Conservation (phyloP, 2,329 filamentous ascomycete species). For the Trichoderma atroviride region DNA sequence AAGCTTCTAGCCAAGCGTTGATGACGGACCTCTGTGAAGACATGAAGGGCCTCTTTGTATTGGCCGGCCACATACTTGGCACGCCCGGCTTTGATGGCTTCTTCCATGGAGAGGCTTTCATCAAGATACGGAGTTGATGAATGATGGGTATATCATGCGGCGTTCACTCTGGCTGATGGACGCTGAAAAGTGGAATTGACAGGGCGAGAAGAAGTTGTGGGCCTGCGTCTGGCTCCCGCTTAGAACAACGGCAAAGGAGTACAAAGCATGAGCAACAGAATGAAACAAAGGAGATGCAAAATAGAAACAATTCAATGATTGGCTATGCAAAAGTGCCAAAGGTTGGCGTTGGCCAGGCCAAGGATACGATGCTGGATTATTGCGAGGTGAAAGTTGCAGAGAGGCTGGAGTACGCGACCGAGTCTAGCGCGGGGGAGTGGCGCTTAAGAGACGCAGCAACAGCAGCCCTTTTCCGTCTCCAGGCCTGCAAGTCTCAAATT, state of each 20-base stretch:
- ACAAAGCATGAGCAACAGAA: background rate
- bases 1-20: background rate
- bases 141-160: no score
- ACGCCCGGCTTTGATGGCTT: slow-evolving; percentile 40
- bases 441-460: background rate
- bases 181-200: background rate
- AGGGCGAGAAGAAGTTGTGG: background rate
- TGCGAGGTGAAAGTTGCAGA: background rate
- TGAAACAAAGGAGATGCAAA: background rate
- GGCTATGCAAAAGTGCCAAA: background rate
- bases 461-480: background rate
- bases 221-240: background rate
- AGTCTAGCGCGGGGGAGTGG: background rate
- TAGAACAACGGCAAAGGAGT: background rate
- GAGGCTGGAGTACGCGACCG: no score
- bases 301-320: background rate
- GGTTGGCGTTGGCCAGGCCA: background rate
- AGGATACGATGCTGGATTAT: background rate
- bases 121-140: slow-evolving; percentile 6
- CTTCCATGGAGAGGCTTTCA: slow-evolving; percentile 32
- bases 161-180: background rate
- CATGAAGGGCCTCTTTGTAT: slow-evolving; percentile 42
- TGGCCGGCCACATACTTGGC: slow-evolving; percentile 39
- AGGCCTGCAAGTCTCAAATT: background rate
- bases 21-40: slow-evolving; percentile 41